Conservation (phyloP, 2,329 filamentous ascomycete species). For the Hypoxylon sp. region DNA sequence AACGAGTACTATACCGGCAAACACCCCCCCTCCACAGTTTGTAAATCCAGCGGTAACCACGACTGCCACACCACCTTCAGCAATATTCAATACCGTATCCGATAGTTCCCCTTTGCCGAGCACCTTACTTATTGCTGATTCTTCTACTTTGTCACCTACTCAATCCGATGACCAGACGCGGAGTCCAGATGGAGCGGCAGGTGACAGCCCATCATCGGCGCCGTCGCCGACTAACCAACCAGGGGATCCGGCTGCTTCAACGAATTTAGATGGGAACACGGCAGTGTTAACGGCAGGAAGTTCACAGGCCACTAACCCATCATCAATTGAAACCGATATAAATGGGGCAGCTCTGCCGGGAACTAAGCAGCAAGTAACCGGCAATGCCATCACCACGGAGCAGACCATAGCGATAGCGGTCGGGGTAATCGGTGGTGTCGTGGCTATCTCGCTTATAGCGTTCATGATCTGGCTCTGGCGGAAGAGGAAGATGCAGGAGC, state of each 20-base stretch:
- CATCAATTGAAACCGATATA: constrained; percentile 39
- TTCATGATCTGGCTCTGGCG: constrained; percentile 68
- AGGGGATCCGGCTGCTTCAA: constrained; percentile 9
- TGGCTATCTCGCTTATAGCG: constrained; percentile 61
- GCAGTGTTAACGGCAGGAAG: constrained; percentile 12
- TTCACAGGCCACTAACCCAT: constrained; percentile 28
- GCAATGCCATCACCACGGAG: constrained; percentile 49
- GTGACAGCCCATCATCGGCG: constrained; percentile 35
- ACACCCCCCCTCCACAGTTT: constrained; percentile 1
- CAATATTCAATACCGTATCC: constrained; percentile 22
- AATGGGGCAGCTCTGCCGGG: constrained; percentile 39
- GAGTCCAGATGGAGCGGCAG: constrained; percentile 31
- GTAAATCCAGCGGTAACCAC: constrained; percentile 51
- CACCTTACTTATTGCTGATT: constrained; percentile 10
- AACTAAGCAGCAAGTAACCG: constrained; percentile 46
- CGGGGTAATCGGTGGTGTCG: constrained; percentile 66
- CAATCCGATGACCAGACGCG: constrained; percentile 31
- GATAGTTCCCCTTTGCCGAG: constrained; percentile 4
- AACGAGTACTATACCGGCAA: neutral
- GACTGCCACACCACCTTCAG: constrained; percentile 35
- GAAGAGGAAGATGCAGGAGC: constrained; percentile 59
- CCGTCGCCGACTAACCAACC: constrained; percentile 22
- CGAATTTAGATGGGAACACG: constrained; percentile 13
- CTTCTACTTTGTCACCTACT: constrained; percentile 22
- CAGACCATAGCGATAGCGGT: constrained; percentile 64